Base-by-base conservation (phyloP, 208 protist genomes). In the Vickermania spadyakhi region DNA sequence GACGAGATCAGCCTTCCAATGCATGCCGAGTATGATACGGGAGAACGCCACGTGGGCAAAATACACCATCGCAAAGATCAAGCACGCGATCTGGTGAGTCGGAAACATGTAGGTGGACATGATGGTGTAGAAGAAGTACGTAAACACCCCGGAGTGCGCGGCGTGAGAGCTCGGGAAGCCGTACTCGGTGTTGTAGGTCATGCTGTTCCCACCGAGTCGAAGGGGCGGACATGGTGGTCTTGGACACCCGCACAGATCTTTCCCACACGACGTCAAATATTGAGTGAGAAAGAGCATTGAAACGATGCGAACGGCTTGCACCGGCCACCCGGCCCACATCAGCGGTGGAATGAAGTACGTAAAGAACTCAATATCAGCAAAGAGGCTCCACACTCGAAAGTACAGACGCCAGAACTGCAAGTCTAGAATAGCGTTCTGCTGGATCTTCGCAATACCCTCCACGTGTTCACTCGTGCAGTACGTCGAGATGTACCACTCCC, bases 321-420 rank as follows among this genome's bases (percentile, higher is more conserved):
- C 36, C 13, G 70, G 64, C 1, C 31, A 29, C 28, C 79, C 79
- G 0, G 84, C 36, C 79, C 77, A 86, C 7, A 73, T 56, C 18
- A 85, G 49, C 0, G 76, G 74, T n/a, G 79, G 79, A 13, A 90
- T 73, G 42, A 77, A 75, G 5, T 80, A 25, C 1, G 58, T 80
- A 62, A 82, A 90, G 53, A 90, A 90, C 64, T 86, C 76, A 13
- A 77, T 71, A 64, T 90, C 77, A 4, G 79, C 83, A n/a, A 74
- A 81, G 13, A 80, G 58, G 45, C 76, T 85, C 77, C 75, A 86
- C 31, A 79, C 13, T 56, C 77, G 69, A 56, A 86, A 86, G 64
- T 90, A 86, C 25, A 71, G 49, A 0, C 70, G 70, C 0, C 81
- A 2, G 1, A 75, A 7, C 22, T 62, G 64, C 52, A 74, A 56